Conservation (phyloP, 2,329 filamentous ascomycete species). For the Fusarium avenaceum region DNA sequence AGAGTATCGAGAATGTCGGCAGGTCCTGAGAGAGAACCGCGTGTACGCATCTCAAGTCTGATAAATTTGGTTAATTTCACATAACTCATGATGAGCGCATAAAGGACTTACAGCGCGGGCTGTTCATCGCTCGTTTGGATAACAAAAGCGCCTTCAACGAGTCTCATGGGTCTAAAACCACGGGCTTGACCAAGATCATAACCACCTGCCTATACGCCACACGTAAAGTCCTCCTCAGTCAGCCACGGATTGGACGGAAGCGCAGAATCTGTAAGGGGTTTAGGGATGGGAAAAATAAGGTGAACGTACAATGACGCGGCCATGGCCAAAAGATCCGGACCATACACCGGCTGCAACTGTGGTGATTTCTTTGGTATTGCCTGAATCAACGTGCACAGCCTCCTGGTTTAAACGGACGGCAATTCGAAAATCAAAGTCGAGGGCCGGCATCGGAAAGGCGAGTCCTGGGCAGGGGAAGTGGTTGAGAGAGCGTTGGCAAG, state of each 20-base stretch:
- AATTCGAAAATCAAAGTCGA: conserved; percentile 66
- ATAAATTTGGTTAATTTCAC: conserved; percentile 3
- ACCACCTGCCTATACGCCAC: conserved; percentile 55
- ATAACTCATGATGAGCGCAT: background rate
- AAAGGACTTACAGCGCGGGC: conserved; percentile 58
- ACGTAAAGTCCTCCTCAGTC: conserved; percentile 40
- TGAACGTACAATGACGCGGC: conserved; percentile 60
- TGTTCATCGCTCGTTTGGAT: conserved; percentile 62
- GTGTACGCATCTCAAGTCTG: conserved; percentile 61
- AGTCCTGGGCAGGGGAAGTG: conserved; percentile 60
- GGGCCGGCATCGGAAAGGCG: conserved; percentile 60
- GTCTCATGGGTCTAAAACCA: conserved; percentile 58
- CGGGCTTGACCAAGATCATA: conserved; percentile 59
- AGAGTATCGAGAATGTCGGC: conserved; percentile 59
- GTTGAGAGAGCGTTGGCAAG: conserved; percentile 55
- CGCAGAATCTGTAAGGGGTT: conserved; percentile 9
- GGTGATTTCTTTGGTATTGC: conserved; percentile 63
- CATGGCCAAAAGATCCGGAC: conserved; percentile 64
- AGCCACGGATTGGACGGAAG: conserved; percentile 33
- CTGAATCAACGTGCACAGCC: conserved; percentile 59
- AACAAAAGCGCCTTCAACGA: conserved; percentile 64
- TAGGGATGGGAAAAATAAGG: background rate
- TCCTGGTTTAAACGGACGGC: conserved; percentile 61
- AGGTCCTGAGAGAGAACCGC: conserved; percentile 63
- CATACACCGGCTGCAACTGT: conserved; percentile 62